Percentiles rank a stretch among this genome's conserved stretches.
phyloP scores from a whole-genome alignment of 495 filamentous ascomycete species.

The Hyaloscypha variabilis region DNA sequence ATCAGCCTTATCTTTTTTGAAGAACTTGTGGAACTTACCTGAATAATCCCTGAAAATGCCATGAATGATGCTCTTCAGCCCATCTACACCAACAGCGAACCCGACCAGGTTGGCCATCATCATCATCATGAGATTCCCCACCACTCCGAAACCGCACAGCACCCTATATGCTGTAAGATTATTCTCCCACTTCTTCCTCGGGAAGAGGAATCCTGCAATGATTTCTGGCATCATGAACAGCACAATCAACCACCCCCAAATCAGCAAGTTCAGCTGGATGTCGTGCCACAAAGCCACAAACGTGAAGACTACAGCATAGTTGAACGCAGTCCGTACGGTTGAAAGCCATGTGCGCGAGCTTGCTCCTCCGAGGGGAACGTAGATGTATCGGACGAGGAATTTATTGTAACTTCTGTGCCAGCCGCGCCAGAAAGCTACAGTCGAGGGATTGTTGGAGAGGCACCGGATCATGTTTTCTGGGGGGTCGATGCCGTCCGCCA shows the following conservation, averaged over 20 bases:
- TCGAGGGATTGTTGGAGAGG: slow-evolving; percentile 92
- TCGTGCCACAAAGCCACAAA: slow-evolving; percentile 99
- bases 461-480: slow-evolving; percentile 99
- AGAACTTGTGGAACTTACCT: slow-evolving; percentile 44
- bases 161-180: slow-evolving; percentile 72
- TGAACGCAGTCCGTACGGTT: slow-evolving; percentile 56
- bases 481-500: slow-evolving; percentile 88
- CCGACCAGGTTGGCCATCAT: slow-evolving; percentile 94
- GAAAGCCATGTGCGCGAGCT: slow-evolving; percentile 33
- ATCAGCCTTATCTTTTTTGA: not conserved
- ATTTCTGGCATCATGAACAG: slow-evolving; percentile 92
- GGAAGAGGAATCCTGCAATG: slow-evolving; percentile 70
- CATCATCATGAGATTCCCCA: slow-evolving; percentile 91
- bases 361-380: slow-evolving; percentile 81
- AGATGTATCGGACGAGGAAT: slow-evolving; percentile 94
- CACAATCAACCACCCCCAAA: slow-evolving; percentile 96
- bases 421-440: slow-evolving; percentile 89
- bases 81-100: slow-evolving; percentile 90
- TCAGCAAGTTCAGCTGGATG: slow-evolving; percentile 86
- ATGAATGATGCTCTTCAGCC: slow-evolving; percentile 71
- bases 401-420: slow-evolving; percentile 96
- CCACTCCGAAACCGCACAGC: slow-evolving; percentile 82
- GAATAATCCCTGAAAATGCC: slow-evolving; percentile 75
- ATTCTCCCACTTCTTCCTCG: slow-evolving; percentile 65
- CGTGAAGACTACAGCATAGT: slow-evolving; percentile 87